Evolutionary conservation across 2,329 filamentous ascomycete species (phyloP), one percentile per base, ranked within the genome.

Genomic region (Pseudogymnoascus sp.): DNA sequence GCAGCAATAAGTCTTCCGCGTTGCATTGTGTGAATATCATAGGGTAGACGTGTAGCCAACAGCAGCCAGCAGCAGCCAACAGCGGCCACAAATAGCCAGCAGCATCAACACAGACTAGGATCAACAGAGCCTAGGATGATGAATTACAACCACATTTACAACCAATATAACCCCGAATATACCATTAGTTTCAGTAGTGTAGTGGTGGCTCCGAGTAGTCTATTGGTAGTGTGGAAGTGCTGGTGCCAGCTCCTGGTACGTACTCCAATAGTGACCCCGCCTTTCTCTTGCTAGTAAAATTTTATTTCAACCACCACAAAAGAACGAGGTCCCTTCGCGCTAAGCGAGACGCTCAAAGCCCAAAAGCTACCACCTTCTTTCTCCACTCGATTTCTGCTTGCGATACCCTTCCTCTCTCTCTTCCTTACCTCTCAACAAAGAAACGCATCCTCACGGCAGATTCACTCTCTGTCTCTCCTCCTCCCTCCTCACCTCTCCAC

Each of bases 391-490:
- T 65, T 63, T 53, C 66, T 65, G 63, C 64, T 68, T 62, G 59
- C 50, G 59, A 63, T 62, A 64, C 65, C 62, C 65, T 65, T 66
- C 64, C 63, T 69, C 64, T 46, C 56, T 59, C 56, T 63, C 26
- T 29, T 60, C 59, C 44, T 42, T 60, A 64, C 63, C 62, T 46
- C 42, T 42, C 62, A 33, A 62, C 63, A 60, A 62, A 66, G 50
- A 56, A 67, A 59, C 65, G 64, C 66, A 64, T 64, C 63, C 66
- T 64, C 66, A 64, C 63, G 65, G 64, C 66, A 56, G 67, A 62
- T 64, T 63, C 64, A 61, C 63, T 63, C 63, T 61, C 62, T 56
- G 50, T 53, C 63, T 29, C 59, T 63, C 42, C 64, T 59, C 64
- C 60, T 59, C 37, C 37, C 63, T 65, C 64, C 63, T 60, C 63